Conservation (phyloP, 352 stramenopile genomes). For the Phytophthora pini region DNA sequence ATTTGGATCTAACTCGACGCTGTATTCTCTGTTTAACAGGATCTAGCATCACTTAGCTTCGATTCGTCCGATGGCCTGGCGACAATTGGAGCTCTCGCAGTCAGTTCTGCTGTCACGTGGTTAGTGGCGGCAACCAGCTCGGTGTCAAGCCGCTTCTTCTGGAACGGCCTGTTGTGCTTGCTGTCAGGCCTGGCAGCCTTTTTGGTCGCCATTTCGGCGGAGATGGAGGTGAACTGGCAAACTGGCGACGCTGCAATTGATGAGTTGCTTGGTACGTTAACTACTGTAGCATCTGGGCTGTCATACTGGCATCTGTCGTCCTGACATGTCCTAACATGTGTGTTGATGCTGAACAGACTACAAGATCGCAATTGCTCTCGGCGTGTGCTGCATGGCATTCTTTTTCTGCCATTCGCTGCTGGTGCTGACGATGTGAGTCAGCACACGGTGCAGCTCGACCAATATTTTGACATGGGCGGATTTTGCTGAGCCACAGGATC, state of each 20-base stretch:
- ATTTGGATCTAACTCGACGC: no score
- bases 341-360: slow-evolving; percentile 58
- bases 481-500: slow-evolving; percentile 1
- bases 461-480: neutral
- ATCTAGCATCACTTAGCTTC: slow-evolving; percentile 58
- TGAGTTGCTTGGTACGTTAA: slow-evolving; percentile 70
- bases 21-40: slow-evolving; percentile 25
- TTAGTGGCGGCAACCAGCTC: slow-evolving; percentile 42
- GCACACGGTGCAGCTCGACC: slow-evolving; percentile 1
- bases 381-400: slow-evolving; percentile 60
- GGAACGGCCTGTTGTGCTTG: slow-evolving; percentile 71
- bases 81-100: slow-evolving; percentile 44
- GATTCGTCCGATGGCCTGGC: slow-evolving; percentile 61
- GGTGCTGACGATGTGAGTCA: slow-evolving; percentile 49
- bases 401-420: slow-evolving; percentile 75
- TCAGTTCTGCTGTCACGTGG: slow-evolving; percentile 51
- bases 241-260: slow-evolving; percentile 62
- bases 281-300: neutral
- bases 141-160: slow-evolving; percentile 68
- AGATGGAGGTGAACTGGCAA: slow-evolving; percentile 68
- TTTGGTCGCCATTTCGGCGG: slow-evolving; percentile 65
- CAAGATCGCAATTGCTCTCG: slow-evolving; percentile 84
- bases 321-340: slow-evolving; percentile 8
- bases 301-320: neutral
- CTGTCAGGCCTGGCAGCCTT: slow-evolving; percentile 60